These are phyloP conservation scores for Diplodia corticola DNA, from an alignment of 2,329 filamentous ascomycete species.

Conservation along the genomic window DNA sequence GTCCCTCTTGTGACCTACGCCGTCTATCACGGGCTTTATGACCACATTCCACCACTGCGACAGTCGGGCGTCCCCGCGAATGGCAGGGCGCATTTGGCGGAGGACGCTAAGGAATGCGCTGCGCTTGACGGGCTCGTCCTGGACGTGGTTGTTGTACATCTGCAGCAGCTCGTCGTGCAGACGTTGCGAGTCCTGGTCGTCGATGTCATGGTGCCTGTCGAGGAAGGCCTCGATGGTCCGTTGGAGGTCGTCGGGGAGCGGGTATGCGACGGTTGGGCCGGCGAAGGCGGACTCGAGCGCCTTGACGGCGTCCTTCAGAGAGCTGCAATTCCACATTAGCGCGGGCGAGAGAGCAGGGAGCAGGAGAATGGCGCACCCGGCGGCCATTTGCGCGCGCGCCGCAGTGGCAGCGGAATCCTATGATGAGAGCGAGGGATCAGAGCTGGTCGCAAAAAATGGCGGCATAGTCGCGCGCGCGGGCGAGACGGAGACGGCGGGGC, in stretches of 20 bases:
- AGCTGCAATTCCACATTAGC: conserved; percentile 34
- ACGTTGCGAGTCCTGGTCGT: conserved; percentile 68
- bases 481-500: conserved; percentile 1
- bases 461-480: conserved; percentile 7
- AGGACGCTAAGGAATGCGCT: conserved; percentile 70
- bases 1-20: conserved; percentile 61
- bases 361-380: conserved; percentile 1
- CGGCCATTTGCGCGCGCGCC: conserved; percentile 9
- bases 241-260: conserved; percentile 66
- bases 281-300: conserved; percentile 48
- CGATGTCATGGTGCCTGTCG: conserved; percentile 65
- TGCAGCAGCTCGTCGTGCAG: conserved; percentile 71
- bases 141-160: conserved; percentile 66
- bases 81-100: conserved; percentile 61
- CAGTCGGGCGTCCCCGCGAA: conserved; percentile 63
- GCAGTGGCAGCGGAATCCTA: neutral
- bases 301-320: conserved; percentile 52
- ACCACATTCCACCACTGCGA: conserved; percentile 72
- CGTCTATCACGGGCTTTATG: conserved; percentile 57
- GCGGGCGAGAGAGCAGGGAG: neutral
- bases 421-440: neutral
- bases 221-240: conserved; percentile 66
- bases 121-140: conserved; percentile 56
- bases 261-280: conserved; percentile 45
- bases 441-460: neutral